Base-by-base conservation (phyloP, 345 rosid species). In the Citrus cavaleriei region DNA sequence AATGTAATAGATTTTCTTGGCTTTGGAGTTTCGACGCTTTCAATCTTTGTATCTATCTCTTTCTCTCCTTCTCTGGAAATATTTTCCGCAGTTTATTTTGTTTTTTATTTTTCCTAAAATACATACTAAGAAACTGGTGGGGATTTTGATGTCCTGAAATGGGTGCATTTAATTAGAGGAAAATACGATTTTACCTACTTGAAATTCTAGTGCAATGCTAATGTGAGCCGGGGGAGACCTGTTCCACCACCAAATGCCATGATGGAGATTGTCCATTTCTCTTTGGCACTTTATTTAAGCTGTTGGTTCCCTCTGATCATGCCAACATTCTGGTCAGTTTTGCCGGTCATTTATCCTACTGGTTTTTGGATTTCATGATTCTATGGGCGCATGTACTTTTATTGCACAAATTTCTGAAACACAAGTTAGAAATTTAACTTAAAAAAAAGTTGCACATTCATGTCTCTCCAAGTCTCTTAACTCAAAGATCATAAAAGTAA, bases 171-270 rank as follows among this genome's bases (percentile, higher is more conserved):
- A 70, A 74, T 78, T 32, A 68, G 59, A 76, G 10, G 57, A 64
- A 75, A 3, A 75, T 22, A 28, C 34, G 10, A 49, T 30, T 68
- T 82, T 18, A 46, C 80, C 70, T 9, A 30, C 55, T 57, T 65
- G 69, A 70, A 64, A 66, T 78, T 74, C 54, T 55, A 54, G 76
- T 55, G 78, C 72, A 38, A 57, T 74, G 82, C 72, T 18, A 64
- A 40, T 64, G 73, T 64, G 65, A 82, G 80, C 79, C 27, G 46
- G 70, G 70, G 73, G 79, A 82, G 85, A 65, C 82, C 77, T 75
- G 73, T 37, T 19, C 68, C 57, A 34, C 72, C 62, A 34, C 73
- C 38, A 62, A 68, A 70, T 62, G 72, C 5, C 2, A 46, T 46
- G 51, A 46, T 68, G 68, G 18, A 21, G 12, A 38, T 78, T 82